Base-by-base conservation (phyloP, 176 grass and related monocot genomes). In the Carex cristatella region DNA sequence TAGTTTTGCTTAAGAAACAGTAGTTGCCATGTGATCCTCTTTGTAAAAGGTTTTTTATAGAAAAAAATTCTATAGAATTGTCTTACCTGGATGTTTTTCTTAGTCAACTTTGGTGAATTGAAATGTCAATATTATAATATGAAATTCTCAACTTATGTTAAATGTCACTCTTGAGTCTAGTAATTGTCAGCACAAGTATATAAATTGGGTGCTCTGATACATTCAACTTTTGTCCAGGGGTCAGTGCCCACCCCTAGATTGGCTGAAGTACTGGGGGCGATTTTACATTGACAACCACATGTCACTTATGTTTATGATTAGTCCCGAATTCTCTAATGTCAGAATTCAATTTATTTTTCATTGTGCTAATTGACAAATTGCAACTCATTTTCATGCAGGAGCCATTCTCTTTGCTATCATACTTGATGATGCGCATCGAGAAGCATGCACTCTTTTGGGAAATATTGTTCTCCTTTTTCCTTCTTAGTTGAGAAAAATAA, bases 371-470 rank as follows among this genome's bases (percentile, higher is more conserved):
- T 49, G 73, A 55, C 48, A 70, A 56, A 54, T 77, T 18, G 16
- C 73, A 77, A 33, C 23, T 76, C 27, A 54, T 76, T 77, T 77
- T 77, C 73, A 56, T 77, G 73, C 49, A 77, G 73, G 73, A 31
- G 9, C 9, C 19, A 6, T 77, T 32, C 16, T 12, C 73, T 31
- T 77, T 56, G 73, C 73, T 31, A 27, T 54, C 48, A 5, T 56
- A 33, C 49, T 56, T 32, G 49, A 56, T 15, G 49, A 7, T 12
- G 42, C 7, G 4, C 9, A 53, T 75, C 6, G 19, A 13, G 44
- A 73, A 56, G 49, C 49, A 77, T 75, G 3, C 46, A 56, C 32
- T 77, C 5, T 77, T 56, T 56, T 16, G 4, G 27, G 71, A 75
- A 54, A 56, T 77, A 9, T 63, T 10, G 19, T 27, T 77, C 27